A percentile compares a stretch with the other conserved stretches of the same genome.
These are phyloP conservation scores for Dactylorhiza incarnata DNA, from an alignment of 106 monocot species.

Conservation along the genomic window DNA sequence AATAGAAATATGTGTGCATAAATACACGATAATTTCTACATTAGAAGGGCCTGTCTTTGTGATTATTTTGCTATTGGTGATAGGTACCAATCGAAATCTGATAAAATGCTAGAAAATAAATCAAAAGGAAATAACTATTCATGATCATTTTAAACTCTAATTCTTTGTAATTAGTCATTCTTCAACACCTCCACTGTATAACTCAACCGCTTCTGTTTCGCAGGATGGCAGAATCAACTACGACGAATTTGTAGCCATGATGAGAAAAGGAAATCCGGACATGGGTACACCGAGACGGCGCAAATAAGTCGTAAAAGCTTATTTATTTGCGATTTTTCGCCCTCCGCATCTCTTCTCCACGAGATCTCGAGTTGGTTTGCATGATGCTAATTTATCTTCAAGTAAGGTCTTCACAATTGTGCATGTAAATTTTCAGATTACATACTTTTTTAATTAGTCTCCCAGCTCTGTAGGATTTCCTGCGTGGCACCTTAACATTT, in stretches of 20 bases:
- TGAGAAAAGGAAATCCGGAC: conserved; percentile 22
- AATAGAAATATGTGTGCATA: no score
- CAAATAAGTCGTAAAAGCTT: conserved; percentile 1
- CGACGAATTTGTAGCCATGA: conserved; percentile 25
- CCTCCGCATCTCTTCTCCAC: not conserved
- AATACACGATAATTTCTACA: not conserved
- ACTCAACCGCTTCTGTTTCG: not conserved
- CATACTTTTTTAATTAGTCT: no score
- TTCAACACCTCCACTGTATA: not conserved
- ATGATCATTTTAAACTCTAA: no score
- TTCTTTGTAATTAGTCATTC: not conserved
- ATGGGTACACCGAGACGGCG: not conserved
- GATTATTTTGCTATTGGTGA: not conserved
- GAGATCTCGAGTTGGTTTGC: not conserved
- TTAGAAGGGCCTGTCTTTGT: not conserved
- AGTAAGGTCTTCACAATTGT: not conserved
- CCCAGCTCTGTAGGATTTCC: no score
- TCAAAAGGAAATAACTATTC: not conserved
- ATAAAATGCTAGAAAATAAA: not conserved
- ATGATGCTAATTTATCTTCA: not conserved
- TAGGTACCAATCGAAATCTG: not conserved
- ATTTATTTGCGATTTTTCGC: not conserved
- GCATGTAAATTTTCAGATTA: no score
- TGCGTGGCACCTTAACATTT: no score
- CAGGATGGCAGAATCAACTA: conserved; percentile 24